A percentile compares a stretch with the other conserved stretches of the same genome.
Evolutionary conservation across 2,329 filamentous ascomycete genomes (phyloP).

Genomic region (Eurotiales sp.): DNA sequence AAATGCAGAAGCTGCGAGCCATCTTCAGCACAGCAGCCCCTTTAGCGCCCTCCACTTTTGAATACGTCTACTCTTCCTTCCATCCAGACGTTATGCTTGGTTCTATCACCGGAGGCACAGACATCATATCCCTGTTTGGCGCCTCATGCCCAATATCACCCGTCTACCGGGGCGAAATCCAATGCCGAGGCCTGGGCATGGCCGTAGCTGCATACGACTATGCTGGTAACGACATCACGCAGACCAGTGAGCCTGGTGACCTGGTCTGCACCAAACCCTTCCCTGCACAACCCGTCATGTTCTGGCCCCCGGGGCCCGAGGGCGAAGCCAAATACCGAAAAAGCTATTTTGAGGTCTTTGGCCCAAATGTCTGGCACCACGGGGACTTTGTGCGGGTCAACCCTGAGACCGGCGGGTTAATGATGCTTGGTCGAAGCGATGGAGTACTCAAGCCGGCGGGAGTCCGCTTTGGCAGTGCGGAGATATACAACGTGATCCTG

Average conservation of each 20-base stretch:
- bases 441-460: constrained; percentile 90
- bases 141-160: constrained; percentile 74
- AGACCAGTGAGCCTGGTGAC: constrained; percentile 71
- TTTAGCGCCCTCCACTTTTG: constrained; percentile 86
- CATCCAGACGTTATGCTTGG: constrained; percentile 77
- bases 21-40: constrained; percentile 95
- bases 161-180: constrained; percentile 69
- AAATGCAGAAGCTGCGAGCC: constrained; percentile 60
- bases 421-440: constrained; percentile 90
- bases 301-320: constrained; percentile 65
- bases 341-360: constrained; percentile 85
- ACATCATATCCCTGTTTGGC: constrained; percentile 94
- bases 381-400: constrained; percentile 83
- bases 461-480: constrained; percentile 86
- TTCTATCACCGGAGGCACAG: constrained; percentile 92
- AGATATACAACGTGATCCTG: constrained; percentile 93
- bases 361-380: constrained; percentile 73
- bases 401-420: constrained; percentile 67
- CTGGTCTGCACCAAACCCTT: constrained; percentile 84
- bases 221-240: constrained; percentile 55
- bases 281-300: constrained; percentile 84
- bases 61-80: constrained; percentile 82
- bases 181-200: constrained; percentile 76
- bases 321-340: constrained; percentile 73
- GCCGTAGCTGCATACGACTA: constrained; percentile 59